Percentiles rank a stretch among this genome's conserved stretches.
Conservation (phyloP, 768 basidiomycete species). For the Suillus hirtellus region DNA sequence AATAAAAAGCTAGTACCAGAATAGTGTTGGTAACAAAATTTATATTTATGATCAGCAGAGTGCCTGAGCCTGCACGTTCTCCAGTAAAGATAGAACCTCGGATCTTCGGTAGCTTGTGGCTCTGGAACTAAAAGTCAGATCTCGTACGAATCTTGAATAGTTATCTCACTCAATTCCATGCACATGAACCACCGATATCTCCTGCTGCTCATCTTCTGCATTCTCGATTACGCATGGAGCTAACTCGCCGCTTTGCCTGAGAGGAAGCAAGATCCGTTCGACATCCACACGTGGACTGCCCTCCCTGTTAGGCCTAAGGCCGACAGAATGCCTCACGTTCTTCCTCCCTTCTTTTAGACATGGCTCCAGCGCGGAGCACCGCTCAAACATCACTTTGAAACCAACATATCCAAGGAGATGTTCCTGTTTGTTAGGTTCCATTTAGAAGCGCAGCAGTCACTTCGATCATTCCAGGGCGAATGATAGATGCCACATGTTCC, state of each 20-base stretch:
- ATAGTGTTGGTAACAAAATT: not conserved
- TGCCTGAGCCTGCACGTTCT: not conserved
- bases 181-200: constrained; percentile 51
- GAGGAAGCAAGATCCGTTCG: constrained; percentile 41
- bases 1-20: not conserved
- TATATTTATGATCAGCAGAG: not conserved
- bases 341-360: constrained; percentile 37
- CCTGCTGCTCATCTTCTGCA: constrained; percentile 23
- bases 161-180: constrained; percentile 56
- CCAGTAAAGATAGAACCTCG: constrained; percentile 32
- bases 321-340: constrained; percentile 56
- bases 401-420: constrained; percentile 35
- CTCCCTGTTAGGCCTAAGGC: constrained; percentile 53
- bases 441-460: constrained; percentile 51
- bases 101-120: constrained; percentile 40
- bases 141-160: constrained; percentile 5
- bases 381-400: constrained; percentile 47
- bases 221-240: constrained; percentile 10
- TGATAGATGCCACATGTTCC: constrained; percentile 51
- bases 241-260: constrained; percentile 15
- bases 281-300: constrained; percentile 60
- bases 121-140: constrained; percentile 25
- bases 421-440: constrained; percentile 50
- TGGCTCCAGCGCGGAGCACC: constrained; percentile 42
- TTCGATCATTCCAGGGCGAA: constrained; percentile 45